Base-by-base conservation (phyloP, 768 basidiomycete species). In the Gelatoporia subvermispora region DNA sequence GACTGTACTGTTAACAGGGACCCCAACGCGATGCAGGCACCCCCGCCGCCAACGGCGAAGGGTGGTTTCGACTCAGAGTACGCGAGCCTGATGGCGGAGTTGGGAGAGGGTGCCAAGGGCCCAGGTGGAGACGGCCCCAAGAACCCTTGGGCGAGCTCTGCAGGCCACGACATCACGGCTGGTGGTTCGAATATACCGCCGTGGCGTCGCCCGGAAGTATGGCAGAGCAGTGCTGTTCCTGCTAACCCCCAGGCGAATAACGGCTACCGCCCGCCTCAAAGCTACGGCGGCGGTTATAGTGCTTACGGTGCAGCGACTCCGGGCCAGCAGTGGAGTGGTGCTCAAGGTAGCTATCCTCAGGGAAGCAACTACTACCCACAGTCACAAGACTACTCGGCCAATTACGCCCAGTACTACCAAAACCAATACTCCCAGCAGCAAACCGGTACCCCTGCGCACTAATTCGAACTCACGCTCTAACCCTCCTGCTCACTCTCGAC, bases 41-140 rank as follows among this genome's bases (percentile, higher is more conserved):
- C 52, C 37, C 64, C 73, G 43, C 72, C 79, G 52, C 74, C 80
- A 49, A 67, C 78, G 59, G 72, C 72, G 59, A 82, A 83, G 56
- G 81, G 84, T 59, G 87, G 86, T 21, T 98, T 98, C 70, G 96
- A 99, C 67, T 95, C 93, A 11, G 96, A 99, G 72, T 98, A 97
- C 60, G 93, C 93, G 35, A 93, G 81, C 59, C 72, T 99, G 55
- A 95, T 99, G 95, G 93, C 91, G 43, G 96, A 99, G 72, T 79
- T 99, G 34, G 96, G 96, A 45, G 96, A 99, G 71, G 78, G 79
- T 28, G 79, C 72, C 41, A 75, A 72, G 51, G 77, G 81, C 41
- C 66, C 74, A 43, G 71, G 72, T 34, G 74, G 72, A 45, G 86
- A 84, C 61, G 66, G 72, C 37, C 69, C 68, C 52, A 79, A 76